Conservation (phyloP, 2,329 filamentous ascomycete species). For the Simplicillium aogashimaense region DNA sequence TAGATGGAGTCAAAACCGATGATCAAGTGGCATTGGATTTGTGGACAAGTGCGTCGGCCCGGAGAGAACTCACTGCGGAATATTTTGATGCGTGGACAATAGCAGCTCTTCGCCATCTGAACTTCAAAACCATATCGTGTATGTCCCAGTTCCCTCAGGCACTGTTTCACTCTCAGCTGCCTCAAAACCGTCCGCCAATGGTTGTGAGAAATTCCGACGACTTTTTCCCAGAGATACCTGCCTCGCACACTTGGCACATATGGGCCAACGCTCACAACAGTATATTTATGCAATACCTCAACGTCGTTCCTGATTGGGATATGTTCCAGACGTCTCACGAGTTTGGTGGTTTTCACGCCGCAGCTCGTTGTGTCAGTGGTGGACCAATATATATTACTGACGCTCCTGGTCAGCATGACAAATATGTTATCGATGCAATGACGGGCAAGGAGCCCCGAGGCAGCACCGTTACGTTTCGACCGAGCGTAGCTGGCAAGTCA, state of each 20-base stretch:
- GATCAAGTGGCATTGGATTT: slow-evolving; percentile 84
- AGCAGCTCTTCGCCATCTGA: slow-evolving; percentile 68
- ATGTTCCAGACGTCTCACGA: slow-evolving; percentile 57
- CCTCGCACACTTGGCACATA: slow-evolving; percentile 87
- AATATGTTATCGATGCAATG: slow-evolving; percentile 69
- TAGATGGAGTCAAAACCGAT: slow-evolving; percentile 89
- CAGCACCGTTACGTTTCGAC: slow-evolving; percentile 71
- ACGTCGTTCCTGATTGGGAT: slow-evolving; percentile 75
- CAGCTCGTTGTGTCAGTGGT: slow-evolving; percentile 79
- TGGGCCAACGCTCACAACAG: slow-evolving; percentile 90
- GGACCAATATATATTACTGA: slow-evolving; percentile 95
- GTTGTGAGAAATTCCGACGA: slow-evolving; percentile 81
- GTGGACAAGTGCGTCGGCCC: slow-evolving; percentile 55
- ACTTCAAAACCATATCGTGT: slow-evolving; percentile 73
- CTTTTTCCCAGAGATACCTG: slow-evolving; percentile 76
- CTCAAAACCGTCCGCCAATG: slow-evolving; percentile 62
- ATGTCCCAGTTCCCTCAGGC: slow-evolving; percentile 88
- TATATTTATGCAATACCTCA: slow-evolving; percentile 73
- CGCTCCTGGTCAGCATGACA: slow-evolving; percentile 69
- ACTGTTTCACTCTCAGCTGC: slow-evolving; percentile 75
- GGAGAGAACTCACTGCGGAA: slow-evolving; percentile 59
- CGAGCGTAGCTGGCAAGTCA: slow-evolving; percentile 62
- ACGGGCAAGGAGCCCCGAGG: slow-evolving; percentile 62
- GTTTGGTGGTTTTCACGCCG: slow-evolving; percentile 79
- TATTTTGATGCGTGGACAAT: slow-evolving; percentile 86